Conservation (phyloP, 192 early-diverging fungal species). For the Coemansia sp. region DNA sequence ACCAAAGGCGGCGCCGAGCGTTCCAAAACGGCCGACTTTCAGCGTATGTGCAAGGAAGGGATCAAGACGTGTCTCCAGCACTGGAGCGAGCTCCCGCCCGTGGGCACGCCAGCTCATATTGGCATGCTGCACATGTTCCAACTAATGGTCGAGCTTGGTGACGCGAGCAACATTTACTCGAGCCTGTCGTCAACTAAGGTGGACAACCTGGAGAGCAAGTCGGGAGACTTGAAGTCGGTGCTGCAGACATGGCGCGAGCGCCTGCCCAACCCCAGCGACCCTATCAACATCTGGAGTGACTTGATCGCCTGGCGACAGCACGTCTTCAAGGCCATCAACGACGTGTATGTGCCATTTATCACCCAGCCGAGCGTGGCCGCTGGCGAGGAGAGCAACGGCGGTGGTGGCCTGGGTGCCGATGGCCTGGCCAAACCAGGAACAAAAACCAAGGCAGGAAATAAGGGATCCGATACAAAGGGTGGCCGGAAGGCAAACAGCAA, state of each 20-base stretch:
- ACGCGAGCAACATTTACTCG: constrained; percentile 85
- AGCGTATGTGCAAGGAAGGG: constrained; percentile 82
- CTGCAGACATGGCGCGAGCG: constrained; percentile 96
- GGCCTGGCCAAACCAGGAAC: constrained; percentile 4
- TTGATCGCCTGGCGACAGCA: constrained; percentile 98
- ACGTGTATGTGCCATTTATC: constrained; percentile 86
- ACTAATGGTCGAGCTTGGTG: constrained; percentile 92
- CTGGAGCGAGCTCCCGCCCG: constrained; percentile 87
- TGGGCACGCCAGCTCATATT: constrained; percentile 85
- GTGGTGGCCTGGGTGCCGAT: constrained; percentile 5
- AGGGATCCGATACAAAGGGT: constrained; percentile 53
- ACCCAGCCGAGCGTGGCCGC: constrained; percentile 38
- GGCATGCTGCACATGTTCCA: constrained; percentile 91
- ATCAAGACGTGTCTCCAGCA: constrained; percentile 79
- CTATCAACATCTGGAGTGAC: constrained; percentile 98
- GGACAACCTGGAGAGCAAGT: constrained; percentile 81
- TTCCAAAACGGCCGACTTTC: constrained; percentile 66
- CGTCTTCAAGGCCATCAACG: constrained; percentile 95
- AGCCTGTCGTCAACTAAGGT: constrained; percentile 78
- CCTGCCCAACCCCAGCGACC: constrained; percentile 94
- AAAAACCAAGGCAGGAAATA: constrained; percentile 44
- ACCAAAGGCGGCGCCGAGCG: constrained; percentile 63
- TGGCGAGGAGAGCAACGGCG: constrained; percentile 16
- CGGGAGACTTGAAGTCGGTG: constrained; percentile 85
- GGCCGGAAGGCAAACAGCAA: constrained; percentile 33